Base-by-base conservation (phyloP, 129 eudicot species). In the Saposhnikovia divaricata region DNA sequence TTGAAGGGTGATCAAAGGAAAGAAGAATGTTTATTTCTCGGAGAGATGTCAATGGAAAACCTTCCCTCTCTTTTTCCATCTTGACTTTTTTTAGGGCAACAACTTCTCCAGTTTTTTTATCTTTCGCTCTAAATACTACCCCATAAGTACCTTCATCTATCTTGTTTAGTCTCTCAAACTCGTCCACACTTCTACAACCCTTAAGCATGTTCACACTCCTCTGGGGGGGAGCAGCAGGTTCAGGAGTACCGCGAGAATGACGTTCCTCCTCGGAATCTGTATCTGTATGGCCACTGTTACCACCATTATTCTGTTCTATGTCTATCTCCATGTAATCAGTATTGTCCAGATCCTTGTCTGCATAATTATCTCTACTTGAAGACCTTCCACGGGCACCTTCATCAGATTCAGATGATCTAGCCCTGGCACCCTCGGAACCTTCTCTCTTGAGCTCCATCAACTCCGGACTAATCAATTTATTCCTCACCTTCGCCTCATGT, bases 111-210 rank as follows among this genome's bases (percentile, higher is more conserved):
- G 97, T 87, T 77, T 92, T 92, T 81, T 87, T 94, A 79, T 94
- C 97, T 84, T 81, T 94, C 70, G 98, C 98, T 84, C 97, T 92
- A 76, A 72, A 94, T 59, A 94, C 98, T 75, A 94, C 92, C 43
- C 97, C 98, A 77, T 94, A 94, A 53, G 97, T 94, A 38, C 98
- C 98, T 90, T 94, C 98, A 76, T 94, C 93, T 76, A 94, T 94
- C 83, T 86, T 94, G 85, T 94, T 94, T 77, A 94, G 81, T 75
- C 97, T 90, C 84, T 94, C 98, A 81, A 94, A 94, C 81, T 91
- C 98, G 53, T 94, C 92, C 57, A 94, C 98, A 81, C 93, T 94
- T 90, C 98, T 89, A 87, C 98, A 94, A 44, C 98, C 97, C 83
- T 90, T 91, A 66, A 94, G 92, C 98, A 94, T 94, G 78, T 91